These are phyloP conservation scores for Ascobolus immersus DNA, from an alignment of 495 filamentous ascomycete species.

Conservation along the genomic window DNA sequence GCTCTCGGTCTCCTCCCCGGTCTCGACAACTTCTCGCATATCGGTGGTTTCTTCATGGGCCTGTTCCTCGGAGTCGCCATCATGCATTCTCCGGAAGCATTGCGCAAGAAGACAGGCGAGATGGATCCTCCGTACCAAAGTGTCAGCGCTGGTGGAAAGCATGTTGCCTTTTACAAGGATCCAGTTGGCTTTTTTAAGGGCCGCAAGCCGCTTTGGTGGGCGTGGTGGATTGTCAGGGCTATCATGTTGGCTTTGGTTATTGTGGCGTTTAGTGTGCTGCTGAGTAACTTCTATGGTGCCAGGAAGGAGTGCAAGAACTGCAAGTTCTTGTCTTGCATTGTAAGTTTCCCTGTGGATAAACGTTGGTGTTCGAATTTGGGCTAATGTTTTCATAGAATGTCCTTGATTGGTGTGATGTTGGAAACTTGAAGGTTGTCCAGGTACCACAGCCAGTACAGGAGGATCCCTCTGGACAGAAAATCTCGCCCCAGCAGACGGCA, in stretches of 20 bases:
- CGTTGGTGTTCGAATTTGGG: neutral
- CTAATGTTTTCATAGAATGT: neutral
- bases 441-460: too few relatives aligned
- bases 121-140: constrained; percentile 6
- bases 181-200: constrained; percentile 73
- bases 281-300: constrained; percentile 73
- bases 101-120: constrained; percentile 47
- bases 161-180: constrained; percentile 35
- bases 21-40: constrained; percentile 90
- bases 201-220: constrained; percentile 84
- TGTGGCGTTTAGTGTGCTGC: constrained; percentile 56
- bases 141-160: constrained; percentile 17
- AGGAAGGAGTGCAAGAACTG: constrained; percentile 64
- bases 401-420: neutral
- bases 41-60: constrained; percentile 87
- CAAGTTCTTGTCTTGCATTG: constrained; percentile 73
- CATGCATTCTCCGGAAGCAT: constrained; percentile 57
- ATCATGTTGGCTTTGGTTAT: constrained; percentile 54
- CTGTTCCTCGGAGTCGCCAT: constrained; percentile 64
- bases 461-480: too few relatives aligned
- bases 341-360: neutral
- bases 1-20: constrained; percentile 78
- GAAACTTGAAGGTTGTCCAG: too few relatives aligned
- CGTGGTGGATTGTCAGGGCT: constrained; percentile 75
- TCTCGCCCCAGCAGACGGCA: too few relatives aligned